These are phyloP conservation scores for Infundibulicybe gibba DNA, from an alignment of 768 basidiomycete species.

Conservation along the genomic window DNA sequence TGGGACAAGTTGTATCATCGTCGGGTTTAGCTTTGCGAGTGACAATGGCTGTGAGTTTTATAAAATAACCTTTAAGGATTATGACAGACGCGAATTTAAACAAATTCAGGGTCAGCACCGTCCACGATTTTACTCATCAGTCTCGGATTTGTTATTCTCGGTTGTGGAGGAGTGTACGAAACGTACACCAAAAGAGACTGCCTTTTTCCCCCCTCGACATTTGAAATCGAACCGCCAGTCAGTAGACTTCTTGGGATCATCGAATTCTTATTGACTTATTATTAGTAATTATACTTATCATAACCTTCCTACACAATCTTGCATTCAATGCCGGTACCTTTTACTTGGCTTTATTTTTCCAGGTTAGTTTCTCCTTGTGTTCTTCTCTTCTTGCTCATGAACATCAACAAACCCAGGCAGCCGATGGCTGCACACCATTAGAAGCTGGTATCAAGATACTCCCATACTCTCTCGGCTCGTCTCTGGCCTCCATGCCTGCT, in stretches of 20 bases:
- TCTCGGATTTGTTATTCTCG: constrained; percentile 49
- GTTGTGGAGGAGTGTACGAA: constrained; percentile 67
- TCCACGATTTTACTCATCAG: constrained; percentile 60
- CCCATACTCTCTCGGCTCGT: constrained; percentile 84
- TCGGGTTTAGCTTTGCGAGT: constrained; percentile 78
- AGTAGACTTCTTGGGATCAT: constrained; percentile 14
- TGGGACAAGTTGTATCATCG: constrained; percentile 69
- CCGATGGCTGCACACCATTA: constrained; percentile 65
- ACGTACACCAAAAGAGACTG: constrained; percentile 61
- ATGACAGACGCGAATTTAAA: constrained; percentile 6
- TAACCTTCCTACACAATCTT: constrained; percentile 80
- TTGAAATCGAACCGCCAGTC: constrained; percentile 60
- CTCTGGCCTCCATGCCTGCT: constrained; percentile 79
- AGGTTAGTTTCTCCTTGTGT: constrained; percentile 41
- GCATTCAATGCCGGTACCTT: constrained; percentile 84
- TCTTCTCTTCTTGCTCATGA: constrained; percentile 8
- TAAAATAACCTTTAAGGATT: not conserved
- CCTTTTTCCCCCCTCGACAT: constrained; percentile 64
- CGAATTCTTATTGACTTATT: constrained; percentile 11
- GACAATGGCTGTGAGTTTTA: constrained; percentile 63
- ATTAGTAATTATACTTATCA: constrained; percentile 59
- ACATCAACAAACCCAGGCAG: constrained; percentile 43
- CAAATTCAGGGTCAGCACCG: constrained; percentile 52
- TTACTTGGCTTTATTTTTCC: constrained; percentile 81
- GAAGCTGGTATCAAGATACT: constrained; percentile 72